Evolutionary conservation across 2,329 filamentous ascomycete genomes (phyloP).

Genomic region (Fusarium annulatum): DNA sequence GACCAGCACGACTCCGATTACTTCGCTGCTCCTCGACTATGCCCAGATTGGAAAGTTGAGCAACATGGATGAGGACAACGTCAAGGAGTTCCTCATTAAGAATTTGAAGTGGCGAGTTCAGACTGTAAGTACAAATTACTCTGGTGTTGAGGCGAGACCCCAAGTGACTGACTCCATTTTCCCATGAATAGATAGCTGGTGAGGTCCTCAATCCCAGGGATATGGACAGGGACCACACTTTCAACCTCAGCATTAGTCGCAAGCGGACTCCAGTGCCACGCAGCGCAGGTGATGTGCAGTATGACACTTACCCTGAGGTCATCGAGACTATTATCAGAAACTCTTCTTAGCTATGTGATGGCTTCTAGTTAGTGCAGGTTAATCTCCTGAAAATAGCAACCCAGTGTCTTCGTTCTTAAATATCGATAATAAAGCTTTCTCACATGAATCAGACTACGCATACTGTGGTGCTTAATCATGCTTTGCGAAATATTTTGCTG

Average conservation of each 20-base stretch:
- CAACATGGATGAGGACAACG: accelerated
- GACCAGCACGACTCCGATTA: neutral
- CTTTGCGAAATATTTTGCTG: accelerated
- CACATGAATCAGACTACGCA: too few species aligned
- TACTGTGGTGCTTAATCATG: neutral
- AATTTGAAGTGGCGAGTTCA: neutral
- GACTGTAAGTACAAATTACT: neutral
- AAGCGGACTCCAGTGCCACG: neutral
- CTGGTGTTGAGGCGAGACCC: accelerated
- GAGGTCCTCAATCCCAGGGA: neutral
- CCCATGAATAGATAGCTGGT: neutral
- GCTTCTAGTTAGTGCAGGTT: neutral
- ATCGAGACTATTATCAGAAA: neutral
- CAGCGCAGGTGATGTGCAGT: neutral
- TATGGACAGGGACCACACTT: accelerated
- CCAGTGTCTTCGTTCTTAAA: too few species aligned
- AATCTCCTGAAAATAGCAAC: too few species aligned
- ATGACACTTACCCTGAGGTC: neutral
- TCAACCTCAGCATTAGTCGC: neutral
- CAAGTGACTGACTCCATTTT: neutral
- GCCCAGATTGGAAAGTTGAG: neutral
- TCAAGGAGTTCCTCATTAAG: accelerated
- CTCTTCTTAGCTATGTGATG: neutral
- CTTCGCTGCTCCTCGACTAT: neutral
- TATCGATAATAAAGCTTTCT: too few species aligned